Conservation (phyloP, 176 grass and related monocot species). For the Metroxylon sagu region DNA sequence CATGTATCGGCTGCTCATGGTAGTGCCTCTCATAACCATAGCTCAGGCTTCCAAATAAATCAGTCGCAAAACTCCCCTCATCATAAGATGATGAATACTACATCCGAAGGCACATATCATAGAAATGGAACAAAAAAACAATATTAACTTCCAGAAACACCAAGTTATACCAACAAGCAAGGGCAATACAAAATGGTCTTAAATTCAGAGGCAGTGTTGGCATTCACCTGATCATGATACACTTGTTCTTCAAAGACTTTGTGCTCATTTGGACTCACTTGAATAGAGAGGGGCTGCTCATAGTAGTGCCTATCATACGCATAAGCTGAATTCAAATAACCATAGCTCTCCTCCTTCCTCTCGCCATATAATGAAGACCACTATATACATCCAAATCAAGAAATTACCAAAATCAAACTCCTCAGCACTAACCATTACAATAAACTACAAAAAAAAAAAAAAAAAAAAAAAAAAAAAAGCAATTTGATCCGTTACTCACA, state of each 20-base stretch:
- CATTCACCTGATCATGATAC: slow-evolving; percentile 38
- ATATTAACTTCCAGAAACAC: too few species aligned
- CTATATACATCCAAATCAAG: background rate
- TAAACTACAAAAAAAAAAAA: slow-evolving; percentile 7
- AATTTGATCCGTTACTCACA: slow-evolving; percentile 29
- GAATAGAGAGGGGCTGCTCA: slow-evolving; percentile 22
- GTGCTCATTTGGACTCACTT: slow-evolving; percentile 26
- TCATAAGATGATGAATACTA: slow-evolving; percentile 21
- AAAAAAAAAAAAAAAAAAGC: slow-evolving; percentile 9
- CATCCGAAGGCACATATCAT: background rate
- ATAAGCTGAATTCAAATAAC: slow-evolving; percentile 12
- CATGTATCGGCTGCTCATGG: slow-evolving; percentile 43
- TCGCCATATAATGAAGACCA: background rate
- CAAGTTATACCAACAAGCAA: too few species aligned
- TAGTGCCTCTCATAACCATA: slow-evolving; percentile 48
- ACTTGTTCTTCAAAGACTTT: slow-evolving; percentile 33
- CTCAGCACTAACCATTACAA: slow-evolving; percentile 6
- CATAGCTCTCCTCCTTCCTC: background rate
- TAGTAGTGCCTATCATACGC: slow-evolving; percentile 20
- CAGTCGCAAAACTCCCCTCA: slow-evolving; percentile 11
- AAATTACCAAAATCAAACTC: too few species aligned
- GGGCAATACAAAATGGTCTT: too few species aligned
- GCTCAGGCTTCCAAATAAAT: slow-evolving; percentile 33
- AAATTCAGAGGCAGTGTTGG: background rate
- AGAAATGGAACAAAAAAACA: too few species aligned